Evolutionary conservation across 2,329 filamentous ascomycete species (phyloP).

Genomic region (Gremmenia infestans): DNA sequence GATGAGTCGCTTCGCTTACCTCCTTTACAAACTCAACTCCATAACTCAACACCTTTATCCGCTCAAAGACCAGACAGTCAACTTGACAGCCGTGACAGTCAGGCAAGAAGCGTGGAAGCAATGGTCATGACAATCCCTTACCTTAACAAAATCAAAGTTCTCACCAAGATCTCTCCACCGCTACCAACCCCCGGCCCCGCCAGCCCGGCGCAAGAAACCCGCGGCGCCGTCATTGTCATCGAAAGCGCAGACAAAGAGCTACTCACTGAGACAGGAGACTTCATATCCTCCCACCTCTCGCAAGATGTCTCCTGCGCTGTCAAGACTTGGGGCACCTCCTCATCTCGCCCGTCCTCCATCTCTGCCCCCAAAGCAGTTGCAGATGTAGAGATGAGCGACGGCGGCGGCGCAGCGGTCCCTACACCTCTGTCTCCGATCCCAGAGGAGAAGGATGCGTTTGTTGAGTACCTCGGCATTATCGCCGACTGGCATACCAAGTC

Average conservation of each 20-base stretch:
- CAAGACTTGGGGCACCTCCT: slow-evolving; percentile 22
- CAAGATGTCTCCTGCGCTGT: slow-evolving; percentile 26
- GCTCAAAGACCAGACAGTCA: slow-evolving; percentile 34
- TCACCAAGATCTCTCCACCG: slow-evolving; percentile 71
- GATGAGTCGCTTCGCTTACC: slow-evolving; percentile 33
- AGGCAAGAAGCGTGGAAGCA: slow-evolving; percentile 52
- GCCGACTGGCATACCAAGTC: slow-evolving; percentile 72
- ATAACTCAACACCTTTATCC: slow-evolving; percentile 33
- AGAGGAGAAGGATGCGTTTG: slow-evolving; percentile 37
- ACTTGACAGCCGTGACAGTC: slow-evolving; percentile 31
- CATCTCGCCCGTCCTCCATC: background rate
- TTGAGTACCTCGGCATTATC: slow-evolving; percentile 62
- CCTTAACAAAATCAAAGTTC: slow-evolving; percentile 68
- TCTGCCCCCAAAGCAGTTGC: background rate
- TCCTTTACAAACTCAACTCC: slow-evolving; percentile 30
- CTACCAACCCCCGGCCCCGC: slow-evolving; percentile 39
- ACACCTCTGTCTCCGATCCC: background rate
- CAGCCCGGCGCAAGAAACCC: slow-evolving; percentile 38
- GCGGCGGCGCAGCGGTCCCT: slow-evolving; percentile 1
- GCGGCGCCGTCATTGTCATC: slow-evolving; percentile 78
- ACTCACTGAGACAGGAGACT: slow-evolving; percentile 52
- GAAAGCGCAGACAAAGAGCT: slow-evolving; percentile 63
- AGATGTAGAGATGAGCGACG: slow-evolving; percentile 18
- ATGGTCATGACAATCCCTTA: slow-evolving; percentile 74
- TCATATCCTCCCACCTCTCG: slow-evolving; percentile 42